Base-by-base conservation (phyloP, 495 filamentous ascomycete species). In the Xylaria venustula region DNA sequence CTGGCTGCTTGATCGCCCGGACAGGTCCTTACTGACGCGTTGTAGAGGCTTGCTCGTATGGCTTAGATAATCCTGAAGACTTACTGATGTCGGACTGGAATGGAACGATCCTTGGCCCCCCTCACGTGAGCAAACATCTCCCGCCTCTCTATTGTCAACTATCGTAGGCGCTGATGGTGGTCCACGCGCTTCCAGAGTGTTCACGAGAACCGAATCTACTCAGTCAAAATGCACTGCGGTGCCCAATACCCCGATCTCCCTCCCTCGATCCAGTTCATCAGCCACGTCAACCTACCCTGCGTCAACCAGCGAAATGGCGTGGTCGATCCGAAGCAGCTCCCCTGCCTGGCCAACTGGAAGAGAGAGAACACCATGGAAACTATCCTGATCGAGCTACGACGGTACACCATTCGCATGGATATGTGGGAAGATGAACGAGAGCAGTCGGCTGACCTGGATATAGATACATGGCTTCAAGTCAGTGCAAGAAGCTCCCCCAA, bases 21-120 rank as follows among this genome's bases (percentile, higher is more conserved):
- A 30, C 37, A 28, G 11, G 19, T 23, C 26, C 4, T 9, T 42
- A 9, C 37, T 44, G 23, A 28, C 20, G 17, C 23, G 47, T 26
- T 49, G 20, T 61, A 59, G 94, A 97, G 79, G 92, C 93, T 54
- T 97, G 92, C 81, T 98, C 94, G 3, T 98, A 97, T 65, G 94
- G 94, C 67, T 87, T 98, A 42, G 90, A 90, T 54, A 91, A 98
- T 75, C 90, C 91, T 25, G 93, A 97, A 69, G 94, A 98, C 68
- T 84, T 97, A 67, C 86, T 93, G 77, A 96, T 98, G 93, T 91
- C 90, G 61, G 91, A 97, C 83, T 98, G 94, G 94, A 96, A 95
- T 64, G 94, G 92, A 52, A 98, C 94, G 1, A 97, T 98, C 64
- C 86, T 97, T 49, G 94, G 94, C 0, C 94, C 94, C 66, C 94